phyloP scores from a whole-genome alignment of 495 filamentous ascomycete species.

The Darksidea phi region DNA sequence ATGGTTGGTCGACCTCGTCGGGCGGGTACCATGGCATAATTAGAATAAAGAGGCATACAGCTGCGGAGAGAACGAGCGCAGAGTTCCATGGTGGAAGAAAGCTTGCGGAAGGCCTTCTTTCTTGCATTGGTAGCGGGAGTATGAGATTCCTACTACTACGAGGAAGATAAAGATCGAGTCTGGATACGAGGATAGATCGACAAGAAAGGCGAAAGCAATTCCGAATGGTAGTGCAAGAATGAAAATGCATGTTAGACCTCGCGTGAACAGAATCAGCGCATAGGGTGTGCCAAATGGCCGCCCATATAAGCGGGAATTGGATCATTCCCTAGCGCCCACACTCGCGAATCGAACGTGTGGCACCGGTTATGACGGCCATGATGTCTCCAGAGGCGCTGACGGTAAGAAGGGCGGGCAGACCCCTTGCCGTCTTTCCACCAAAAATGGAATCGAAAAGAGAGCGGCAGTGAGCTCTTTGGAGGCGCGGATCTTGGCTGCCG shows the following conservation, averaged over 20 bases:
- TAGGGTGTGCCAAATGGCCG: constrained; percentile 27
- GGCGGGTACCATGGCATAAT: constrained; percentile 59
- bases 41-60: constrained; percentile 57
- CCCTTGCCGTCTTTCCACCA: constrained; percentile 47
- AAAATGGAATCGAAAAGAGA: constrained; percentile 30
- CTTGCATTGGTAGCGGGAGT: constrained; percentile 54
- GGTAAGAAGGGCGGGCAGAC: constrained; percentile 61
- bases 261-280: constrained; percentile 21
- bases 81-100: constrained; percentile 56
- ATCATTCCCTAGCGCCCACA: constrained; percentile 20
- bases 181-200: constrained; percentile 57
- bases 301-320: constrained; percentile 18
- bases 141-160: constrained; percentile 54
- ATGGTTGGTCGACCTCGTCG: constrained; percentile 16
- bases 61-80: constrained; percentile 54
- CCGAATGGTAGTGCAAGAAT: constrained; percentile 23
- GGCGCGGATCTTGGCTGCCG: constrained; percentile 19
- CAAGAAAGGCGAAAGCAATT: constrained; percentile 40
- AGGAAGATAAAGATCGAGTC: constrained; percentile 54
- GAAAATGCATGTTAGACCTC: constrained; percentile 12
- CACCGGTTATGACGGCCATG: constrained; percentile 59
- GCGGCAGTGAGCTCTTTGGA: constrained; percentile 25
- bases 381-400: constrained; percentile 69
- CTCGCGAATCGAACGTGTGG: constrained; percentile 11
- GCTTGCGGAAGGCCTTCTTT: constrained; percentile 47